These are phyloP conservation scores for Grosmannia huntii DNA, from an alignment of 2,329 filamentous ascomycete genomes.

Conservation along the genomic window DNA sequence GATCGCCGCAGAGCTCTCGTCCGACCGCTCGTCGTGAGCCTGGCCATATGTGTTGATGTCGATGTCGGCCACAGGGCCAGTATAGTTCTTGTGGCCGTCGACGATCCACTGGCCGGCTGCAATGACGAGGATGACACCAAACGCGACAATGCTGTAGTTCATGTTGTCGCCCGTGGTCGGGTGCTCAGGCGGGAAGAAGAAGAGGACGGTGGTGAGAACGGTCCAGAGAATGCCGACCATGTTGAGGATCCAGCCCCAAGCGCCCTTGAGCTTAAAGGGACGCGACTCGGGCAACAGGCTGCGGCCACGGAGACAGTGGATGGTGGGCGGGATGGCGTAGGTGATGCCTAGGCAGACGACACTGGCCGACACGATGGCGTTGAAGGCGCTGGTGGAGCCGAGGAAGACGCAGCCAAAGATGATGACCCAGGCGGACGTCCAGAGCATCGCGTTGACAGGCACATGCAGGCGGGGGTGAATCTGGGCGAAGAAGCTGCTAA, in stretches of 20 bases:
- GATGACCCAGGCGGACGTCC: slow-evolving; percentile 45
- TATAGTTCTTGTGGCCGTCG: slow-evolving; percentile 36
- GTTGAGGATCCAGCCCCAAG: slow-evolving; percentile 23
- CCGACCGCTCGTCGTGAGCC: neutral
- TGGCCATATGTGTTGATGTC: slow-evolving; percentile 1
- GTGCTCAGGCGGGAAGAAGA: slow-evolving; percentile 57
- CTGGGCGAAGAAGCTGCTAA: slow-evolving; percentile 43
- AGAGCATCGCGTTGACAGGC: slow-evolving; percentile 52
- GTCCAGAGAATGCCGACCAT: slow-evolving; percentile 49
- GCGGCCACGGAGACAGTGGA: slow-evolving; percentile 55
- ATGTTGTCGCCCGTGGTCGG: slow-evolving; percentile 55
- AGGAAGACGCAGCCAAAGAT: slow-evolving; percentile 37
- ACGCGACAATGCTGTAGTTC: slow-evolving; percentile 43
- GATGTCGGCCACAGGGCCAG: slow-evolving; percentile 19
- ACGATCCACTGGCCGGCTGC: slow-evolving; percentile 30
- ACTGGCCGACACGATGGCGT: slow-evolving; percentile 24
- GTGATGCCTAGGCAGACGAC: slow-evolving; percentile 50
- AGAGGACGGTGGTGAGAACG: slow-evolving; percentile 59
- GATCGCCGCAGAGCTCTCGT: neutral
- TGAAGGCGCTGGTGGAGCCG: slow-evolving; percentile 53
- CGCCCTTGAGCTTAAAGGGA: slow-evolving; percentile 21
- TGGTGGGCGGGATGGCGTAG: slow-evolving; percentile 60
- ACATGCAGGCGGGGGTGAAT: slow-evolving; percentile 49
- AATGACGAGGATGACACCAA: slow-evolving; percentile 33
- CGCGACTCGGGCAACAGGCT: slow-evolving; percentile 45